Evolutionary conservation across 495 filamentous ascomycete species (phyloP).

Genomic region (Penicillium egyptiacum): DNA sequence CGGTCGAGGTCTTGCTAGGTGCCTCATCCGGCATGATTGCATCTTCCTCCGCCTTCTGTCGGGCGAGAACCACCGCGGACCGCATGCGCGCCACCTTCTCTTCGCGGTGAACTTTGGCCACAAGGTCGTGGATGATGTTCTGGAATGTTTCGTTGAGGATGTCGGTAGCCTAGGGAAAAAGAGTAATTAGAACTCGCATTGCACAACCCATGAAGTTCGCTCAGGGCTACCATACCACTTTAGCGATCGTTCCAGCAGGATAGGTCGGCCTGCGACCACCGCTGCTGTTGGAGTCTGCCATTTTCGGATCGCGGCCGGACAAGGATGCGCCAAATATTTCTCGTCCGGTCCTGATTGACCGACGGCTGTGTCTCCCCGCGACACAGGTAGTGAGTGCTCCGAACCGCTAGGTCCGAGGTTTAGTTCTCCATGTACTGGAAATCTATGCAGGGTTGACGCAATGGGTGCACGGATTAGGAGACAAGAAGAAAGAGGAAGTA

Average conservation of each 20-base stretch:
- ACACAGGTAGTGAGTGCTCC: conserved; percentile 28
- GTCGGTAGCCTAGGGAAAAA: conserved; percentile 40
- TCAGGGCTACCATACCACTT: conserved; percentile 39
- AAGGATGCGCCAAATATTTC: conserved; percentile 11
- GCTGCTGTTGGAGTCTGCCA: conserved; percentile 43
- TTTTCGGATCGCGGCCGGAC: conserved; percentile 26
- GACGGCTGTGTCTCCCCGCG: conserved; percentile 28
- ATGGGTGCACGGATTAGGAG: conserved; percentile 17
- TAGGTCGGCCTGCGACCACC: conserved; percentile 32
- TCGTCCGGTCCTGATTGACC: conserved; percentile 20
- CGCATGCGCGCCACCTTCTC: conserved; percentile 71
- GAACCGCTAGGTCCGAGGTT: conserved; percentile 22
- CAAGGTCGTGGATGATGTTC: conserved; percentile 69
- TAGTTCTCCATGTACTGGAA: conserved; percentile 34
- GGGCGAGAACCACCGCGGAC: conserved; percentile 69
- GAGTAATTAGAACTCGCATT: conserved; percentile 6
- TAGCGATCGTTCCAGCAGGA: conserved; percentile 46
- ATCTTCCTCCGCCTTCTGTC: conserved; percentile 62
- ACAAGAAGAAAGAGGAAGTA: conserved; percentile 13
- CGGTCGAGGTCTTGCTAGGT: conserved; percentile 33
- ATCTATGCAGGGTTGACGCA: conserved; percentile 28
- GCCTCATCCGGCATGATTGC: conserved; percentile 38
- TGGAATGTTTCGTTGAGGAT: conserved; percentile 68
- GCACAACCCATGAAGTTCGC: background rate
- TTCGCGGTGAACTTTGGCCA: conserved; percentile 70